Evolutionary conservation across 2,329 filamentous ascomycete genomes (phyloP), one percentile per base, ranked within the genome.

Genomic region (Aspergillus udagawae): DNA sequence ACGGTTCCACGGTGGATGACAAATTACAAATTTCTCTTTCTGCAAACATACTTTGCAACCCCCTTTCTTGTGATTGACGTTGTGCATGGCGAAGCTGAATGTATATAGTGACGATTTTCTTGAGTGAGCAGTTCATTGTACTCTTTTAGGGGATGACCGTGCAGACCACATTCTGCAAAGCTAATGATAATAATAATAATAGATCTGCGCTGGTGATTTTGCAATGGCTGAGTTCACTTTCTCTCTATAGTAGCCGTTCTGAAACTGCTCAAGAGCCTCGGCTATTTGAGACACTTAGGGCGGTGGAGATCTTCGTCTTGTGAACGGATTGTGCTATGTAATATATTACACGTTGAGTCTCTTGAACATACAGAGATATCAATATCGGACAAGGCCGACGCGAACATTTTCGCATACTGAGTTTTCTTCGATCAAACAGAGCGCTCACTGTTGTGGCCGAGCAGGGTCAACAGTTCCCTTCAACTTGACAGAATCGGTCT

Each of bases 401-500:
- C 20, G 17, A 8, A 21, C n/a, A 44, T 44, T 9, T 35, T 7
- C 14, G 32, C 32, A 35, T 35, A 35, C 32, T 35, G 32, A 38
- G 14, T 38, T 17, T 1, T 5, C n/a, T 38, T 12, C 32, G 5
- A 17, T 56, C 55, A 60, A 57, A 60, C 61, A 55, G 51, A 32
- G 59, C 55, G 55, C 58, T 58, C 42, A 53, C 27, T 49, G 45
- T 45, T 63, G 58, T n/a, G 69, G 68, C 49, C 73, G 65, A 57
- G 64, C 61, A 5, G 72, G 68, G 41, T 78, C 73, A 51, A 83
- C 72, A 10, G 80, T 79, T 32, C 80, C 80, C 68, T 80, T 79
- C 27, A 76, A 61, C 68, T 86, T 85, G 23, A 82, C 80, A 10
- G 81, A 79, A 50, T 86, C 83, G 29, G 79, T 78, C 52, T 75